Evolutionary conservation across 345 rosid genomes (phyloP), one percentile per base, ranked within the genome.

Genomic region (Lenwebbia sp.): DNA sequence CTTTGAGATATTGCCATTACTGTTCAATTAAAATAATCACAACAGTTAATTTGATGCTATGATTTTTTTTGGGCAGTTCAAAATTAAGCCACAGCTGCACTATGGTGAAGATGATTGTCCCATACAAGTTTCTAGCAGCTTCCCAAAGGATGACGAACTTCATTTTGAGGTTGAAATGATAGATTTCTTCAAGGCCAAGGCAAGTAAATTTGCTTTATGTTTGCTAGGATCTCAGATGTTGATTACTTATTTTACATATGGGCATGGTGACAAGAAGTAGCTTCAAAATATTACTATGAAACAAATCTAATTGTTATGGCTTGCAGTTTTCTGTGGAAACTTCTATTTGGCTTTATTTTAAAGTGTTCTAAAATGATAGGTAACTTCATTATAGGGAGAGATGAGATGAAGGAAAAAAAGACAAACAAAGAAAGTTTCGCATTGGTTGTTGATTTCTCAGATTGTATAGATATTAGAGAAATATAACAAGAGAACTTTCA

Each of bases 141-240:
- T 96, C 85, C 99, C 98, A 14, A 93, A 93, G 91, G 99, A 96
- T 13, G 95, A 94, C 82, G 99, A 97, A 88, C 98, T 97, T 90
- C 99, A 97, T 91, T 97, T 94, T 93, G 99, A 97, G 94, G 88
- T 94, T 92, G 99, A 96, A 88, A 87, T 97, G 94, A 70, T 96
- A 84, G 95, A 95, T 49, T 97, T 95, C 90, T 88, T 90, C 17
- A 95, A 95, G 91, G 96, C 91, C 90, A 97, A 95, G 99, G 99
- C 87, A 94, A 92, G 91, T 60, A 57, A 56, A 37, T 54, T 51
- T 12, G 51, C 85, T 58, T 58, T 57, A 23, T 84, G 65, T 57
- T 58, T 54, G 84, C 85, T 52, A 19, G 37, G 49, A 52, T 76
- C 55, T 84, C 49, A 19, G 21, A 51, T 83, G 30, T 23, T 11